Evolutionary conservation across 2,329 filamentous ascomycete genomes (phyloP).

Genomic region (Pezizomycotina sp.): DNA sequence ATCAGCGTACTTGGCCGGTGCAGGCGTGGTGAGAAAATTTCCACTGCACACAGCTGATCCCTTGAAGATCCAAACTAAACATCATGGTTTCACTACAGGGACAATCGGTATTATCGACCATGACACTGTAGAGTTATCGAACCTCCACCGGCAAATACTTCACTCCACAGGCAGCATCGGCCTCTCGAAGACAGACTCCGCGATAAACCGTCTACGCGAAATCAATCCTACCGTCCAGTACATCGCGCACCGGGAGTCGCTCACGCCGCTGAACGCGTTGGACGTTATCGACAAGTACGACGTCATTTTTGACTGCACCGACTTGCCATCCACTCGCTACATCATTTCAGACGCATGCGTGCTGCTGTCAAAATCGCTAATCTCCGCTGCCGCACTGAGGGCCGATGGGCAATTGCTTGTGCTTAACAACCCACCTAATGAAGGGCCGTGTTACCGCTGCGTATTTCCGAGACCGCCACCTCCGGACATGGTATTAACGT

Average conservation of each 20-base stretch:
- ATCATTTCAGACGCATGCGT: constrained; percentile 83
- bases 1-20: constrained; percentile 77
- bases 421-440: constrained; percentile 63
- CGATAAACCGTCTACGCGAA: constrained; percentile 42
- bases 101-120: constrained; percentile 72
- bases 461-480: constrained; percentile 80
- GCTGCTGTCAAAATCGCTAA: constrained; percentile 57
- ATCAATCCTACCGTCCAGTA: constrained; percentile 59
- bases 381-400: constrained; percentile 77
- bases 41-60: too few species aligned
- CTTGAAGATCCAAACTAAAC: neutral
- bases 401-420: constrained; percentile 82
- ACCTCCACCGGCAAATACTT: constrained; percentile 80
- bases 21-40: too few species aligned
- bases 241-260: constrained; percentile 43
- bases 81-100: too few species aligned
- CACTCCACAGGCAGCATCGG: constrained; percentile 58
- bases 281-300: constrained; percentile 56
- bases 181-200: constrained; percentile 65
- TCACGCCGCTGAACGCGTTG: constrained; percentile 52
- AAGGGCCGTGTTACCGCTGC: constrained; percentile 79
- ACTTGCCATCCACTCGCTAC: constrained; percentile 81
- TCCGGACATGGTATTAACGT: constrained; percentile 63
- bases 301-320: constrained; percentile 82
- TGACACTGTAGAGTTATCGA: constrained; percentile 73